phyloP scores from a whole-genome alignment of 2,329 filamentous ascomycete species.

The Hypoxylon sp. region DNA sequence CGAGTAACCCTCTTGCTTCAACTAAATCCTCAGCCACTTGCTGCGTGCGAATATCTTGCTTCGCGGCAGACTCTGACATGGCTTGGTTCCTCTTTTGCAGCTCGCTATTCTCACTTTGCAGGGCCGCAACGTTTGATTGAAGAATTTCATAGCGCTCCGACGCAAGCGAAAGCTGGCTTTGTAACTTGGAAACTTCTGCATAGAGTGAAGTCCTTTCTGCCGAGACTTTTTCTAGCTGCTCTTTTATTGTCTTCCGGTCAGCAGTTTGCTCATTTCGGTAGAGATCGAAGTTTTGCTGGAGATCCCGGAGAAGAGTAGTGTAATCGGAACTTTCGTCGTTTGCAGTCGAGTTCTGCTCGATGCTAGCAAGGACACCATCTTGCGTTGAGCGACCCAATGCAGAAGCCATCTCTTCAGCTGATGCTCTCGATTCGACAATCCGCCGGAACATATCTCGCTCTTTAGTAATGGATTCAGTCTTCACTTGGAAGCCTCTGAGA shows the following conservation, averaged over 20 bases:
- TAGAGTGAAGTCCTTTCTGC: slow-evolving; percentile 87
- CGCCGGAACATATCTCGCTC: slow-evolving; percentile 98
- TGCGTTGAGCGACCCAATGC: slow-evolving; percentile 80
- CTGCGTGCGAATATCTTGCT: slow-evolving; percentile 90
- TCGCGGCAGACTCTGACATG: slow-evolving; percentile 85
- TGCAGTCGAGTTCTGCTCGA: slow-evolving; percentile 69
- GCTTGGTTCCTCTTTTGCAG: slow-evolving; percentile 85
- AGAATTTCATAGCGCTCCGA: slow-evolving; percentile 90
- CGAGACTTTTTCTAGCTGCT: slow-evolving; percentile 86
- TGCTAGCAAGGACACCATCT: slow-evolving; percentile 70
- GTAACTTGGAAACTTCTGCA: slow-evolving; percentile 82
- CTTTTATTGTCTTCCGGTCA: slow-evolving; percentile 85
- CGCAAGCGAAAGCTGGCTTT: slow-evolving; percentile 85
- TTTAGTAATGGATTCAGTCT: slow-evolving; percentile 92
- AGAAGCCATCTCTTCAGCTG: slow-evolving; percentile 74
- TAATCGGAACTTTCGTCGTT: slow-evolving; percentile 75
- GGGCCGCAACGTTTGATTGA: slow-evolving; percentile 85
- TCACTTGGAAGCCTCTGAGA: slow-evolving; percentile 82
- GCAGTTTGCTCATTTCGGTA: slow-evolving; percentile 88
- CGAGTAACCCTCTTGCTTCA: slow-evolving; percentile 83
- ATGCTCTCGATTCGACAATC: slow-evolving; percentile 82
- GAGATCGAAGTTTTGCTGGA: slow-evolving; percentile 90
- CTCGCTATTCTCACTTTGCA: slow-evolving; percentile 88
- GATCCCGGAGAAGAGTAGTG: slow-evolving; percentile 83
- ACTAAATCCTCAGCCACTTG: slow-evolving; percentile 94